A percentile compares a stretch with the other conserved stretches of the same genome.
Conservation (phyloP, 83 land plant species). For the Picea engelmannii region DNA sequence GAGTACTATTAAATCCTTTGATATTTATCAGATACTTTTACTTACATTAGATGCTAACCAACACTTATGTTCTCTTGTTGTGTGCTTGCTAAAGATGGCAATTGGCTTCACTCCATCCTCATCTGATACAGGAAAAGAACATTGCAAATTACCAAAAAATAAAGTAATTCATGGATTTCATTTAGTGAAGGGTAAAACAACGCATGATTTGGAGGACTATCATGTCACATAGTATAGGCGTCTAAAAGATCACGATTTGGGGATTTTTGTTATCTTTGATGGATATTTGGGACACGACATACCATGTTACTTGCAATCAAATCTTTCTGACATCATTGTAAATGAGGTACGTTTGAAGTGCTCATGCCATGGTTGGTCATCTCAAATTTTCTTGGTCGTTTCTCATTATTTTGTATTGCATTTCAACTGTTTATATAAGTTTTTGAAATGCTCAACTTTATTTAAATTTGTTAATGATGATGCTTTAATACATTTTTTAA, state of each 20-base stretch:
- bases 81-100: constrained; percentile 20
- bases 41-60: no score
- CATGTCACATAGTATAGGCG: constrained; percentile 61
- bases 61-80: no score
- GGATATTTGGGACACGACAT: constrained; percentile 78
- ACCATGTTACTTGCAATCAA: constrained; percentile 54
- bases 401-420: background rate
- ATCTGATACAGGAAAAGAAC: constrained; percentile 63
- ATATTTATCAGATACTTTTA: no score
- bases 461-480: background rate
- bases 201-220: constrained; percentile 87
- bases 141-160: constrained; percentile 24
- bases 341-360: constrained; percentile 51
- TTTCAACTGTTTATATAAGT: background rate
- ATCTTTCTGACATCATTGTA: constrained; percentile 75
- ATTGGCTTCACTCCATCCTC: constrained; percentile 35
- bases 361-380: background rate
- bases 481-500: no score
- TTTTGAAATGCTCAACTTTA: background rate
- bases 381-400: background rate
- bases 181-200: constrained; percentile 74
- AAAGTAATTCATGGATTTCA: constrained; percentile 59
- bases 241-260: constrained; percentile 50
- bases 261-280: constrained; percentile 85
- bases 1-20: no score